A percentile compares a stretch with the other conserved stretches of the same genome.
Conservation (phyloP, 805 yeast genomes). For the Scheffersomyces spartinae region DNA sequence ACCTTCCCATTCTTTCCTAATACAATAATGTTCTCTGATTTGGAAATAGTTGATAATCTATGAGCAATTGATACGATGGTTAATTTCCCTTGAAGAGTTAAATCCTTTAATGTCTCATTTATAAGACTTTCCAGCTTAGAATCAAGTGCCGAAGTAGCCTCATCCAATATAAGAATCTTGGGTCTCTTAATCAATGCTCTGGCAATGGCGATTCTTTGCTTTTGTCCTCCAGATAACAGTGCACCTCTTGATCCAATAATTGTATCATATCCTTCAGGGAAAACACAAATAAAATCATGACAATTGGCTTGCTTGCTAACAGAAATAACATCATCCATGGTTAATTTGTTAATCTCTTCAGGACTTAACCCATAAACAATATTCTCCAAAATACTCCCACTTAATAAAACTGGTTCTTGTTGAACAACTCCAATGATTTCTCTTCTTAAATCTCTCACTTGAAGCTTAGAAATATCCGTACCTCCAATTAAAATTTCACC, state of each 20-base stretch:
- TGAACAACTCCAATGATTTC: conserved; percentile 45
- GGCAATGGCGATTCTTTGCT: conserved; percentile 68
- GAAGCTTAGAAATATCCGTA: conserved; percentile 32
- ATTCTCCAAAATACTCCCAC: conserved; percentile 46
- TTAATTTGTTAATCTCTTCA: conserved; percentile 17
- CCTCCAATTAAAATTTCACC: conserved; percentile 46
- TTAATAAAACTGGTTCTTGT: conserved; percentile 48
- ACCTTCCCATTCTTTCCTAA: conserved; percentile 31
- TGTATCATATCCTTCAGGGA: conserved; percentile 54
- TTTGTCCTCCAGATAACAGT: conserved; percentile 63
- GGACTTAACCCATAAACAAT: conserved; percentile 40
- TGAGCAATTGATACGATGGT: conserved; percentile 35
- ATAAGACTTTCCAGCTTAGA: conserved; percentile 35
- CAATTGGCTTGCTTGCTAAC: conserved; percentile 44
- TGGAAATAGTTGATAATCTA: conserved; percentile 32
- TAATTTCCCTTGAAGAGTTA: conserved; percentile 26
- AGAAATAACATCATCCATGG: conserved; percentile 29
- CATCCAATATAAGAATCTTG: conserved; percentile 51
- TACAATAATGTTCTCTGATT: conserved; percentile 31
- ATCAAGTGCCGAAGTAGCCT: conserved; percentile 58
- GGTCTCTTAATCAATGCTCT: conserved; percentile 62
- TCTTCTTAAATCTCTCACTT: conserved; percentile 37
- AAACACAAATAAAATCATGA: conserved; percentile 42
- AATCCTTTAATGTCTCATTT: conserved; percentile 27
- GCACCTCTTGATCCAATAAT: conserved; percentile 45